phyloP scores from a whole-genome alignment of 495 filamentous ascomycete genomes.

The Trichoderma parareesei region DNA sequence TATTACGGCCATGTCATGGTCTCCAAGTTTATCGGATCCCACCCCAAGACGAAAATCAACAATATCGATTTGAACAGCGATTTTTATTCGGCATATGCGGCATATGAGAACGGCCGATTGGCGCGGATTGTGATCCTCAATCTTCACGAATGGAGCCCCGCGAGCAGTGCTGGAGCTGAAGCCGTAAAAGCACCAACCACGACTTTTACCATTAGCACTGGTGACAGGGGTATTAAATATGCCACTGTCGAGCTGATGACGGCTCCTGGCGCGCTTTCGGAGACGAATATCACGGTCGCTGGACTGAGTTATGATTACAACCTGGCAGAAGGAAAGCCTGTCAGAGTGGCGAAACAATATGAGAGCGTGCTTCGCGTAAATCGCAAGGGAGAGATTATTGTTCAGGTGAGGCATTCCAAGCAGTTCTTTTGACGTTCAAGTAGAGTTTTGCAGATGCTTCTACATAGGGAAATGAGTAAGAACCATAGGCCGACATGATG shows the following conservation, averaged over 20 bases:
- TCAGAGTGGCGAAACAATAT: slow-evolving; percentile 3
- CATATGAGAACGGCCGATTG: neutral
- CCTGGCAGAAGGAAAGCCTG: slow-evolving; percentile 1
- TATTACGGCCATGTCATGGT: slow-evolving; percentile 3
- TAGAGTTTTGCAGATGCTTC: neutral
- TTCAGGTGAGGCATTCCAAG: neutral
- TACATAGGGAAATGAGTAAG: neutral
- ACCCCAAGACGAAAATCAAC: slow-evolving; percentile 2
- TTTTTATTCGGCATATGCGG: slow-evolving; percentile 2
- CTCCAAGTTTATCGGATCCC: neutral
- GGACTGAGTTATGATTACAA: slow-evolving; percentile 3
- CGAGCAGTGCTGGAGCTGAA: neutral
- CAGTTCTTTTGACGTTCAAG: neutral
- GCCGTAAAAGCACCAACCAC: neutral
- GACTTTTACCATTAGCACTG: neutral
- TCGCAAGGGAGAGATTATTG: neutral
- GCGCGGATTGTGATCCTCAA: neutral
- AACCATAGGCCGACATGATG: neutral
- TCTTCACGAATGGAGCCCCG: neutral
- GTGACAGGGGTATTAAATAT: neutral
- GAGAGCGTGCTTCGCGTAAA: neutral
- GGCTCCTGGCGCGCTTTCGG: neutral
- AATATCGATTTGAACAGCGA: neutral
- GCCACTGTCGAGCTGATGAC: slow-evolving; percentile 3
- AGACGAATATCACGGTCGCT: slow-evolving; percentile 2